Percentiles rank a stretch among this genome's conserved stretches.
Conservation (phyloP, 306 rosid species). For the Glycine latifolia region DNA sequence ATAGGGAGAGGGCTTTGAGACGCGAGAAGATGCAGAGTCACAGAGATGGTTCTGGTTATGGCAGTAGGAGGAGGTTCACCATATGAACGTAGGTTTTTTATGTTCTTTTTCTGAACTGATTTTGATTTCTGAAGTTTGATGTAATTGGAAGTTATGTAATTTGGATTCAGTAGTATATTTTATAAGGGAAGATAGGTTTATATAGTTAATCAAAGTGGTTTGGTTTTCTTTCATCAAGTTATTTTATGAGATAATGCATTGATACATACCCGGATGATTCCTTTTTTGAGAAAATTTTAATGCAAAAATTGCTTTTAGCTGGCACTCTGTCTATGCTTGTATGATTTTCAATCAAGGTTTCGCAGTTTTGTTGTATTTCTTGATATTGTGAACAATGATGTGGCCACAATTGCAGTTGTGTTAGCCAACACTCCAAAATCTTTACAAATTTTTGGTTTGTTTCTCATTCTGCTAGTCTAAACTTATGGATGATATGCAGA, state of each 20-base stretch:
- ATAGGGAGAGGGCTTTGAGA: conserved; percentile 68
- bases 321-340: background rate
- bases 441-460: background rate
- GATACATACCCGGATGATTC: background rate
- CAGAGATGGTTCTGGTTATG: conserved; percentile 42
- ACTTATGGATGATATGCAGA: too few relatives aligned
- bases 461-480: background rate
- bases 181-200: conserved; percentile 12
- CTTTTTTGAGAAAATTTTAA: background rate
- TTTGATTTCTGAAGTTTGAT: background rate
- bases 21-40: conserved; percentile 48
- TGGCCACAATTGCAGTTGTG: too few relatives aligned
- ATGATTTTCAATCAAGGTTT: background rate
- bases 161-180: background rate
- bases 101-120: background rate
- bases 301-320: background rate
- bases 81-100: conserved; percentile 48
- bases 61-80: conserved; percentile 48
- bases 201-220: conserved; percentile 24
- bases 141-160: background rate
- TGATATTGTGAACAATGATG: too few relatives aligned
- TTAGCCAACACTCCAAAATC: background rate
- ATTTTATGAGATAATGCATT: background rate
- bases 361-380: too few relatives aligned
- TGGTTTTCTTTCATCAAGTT: background rate